Conservation (phyloP, 1,284 basidiomycete species). For the Ceratobasidium sp. region DNA sequence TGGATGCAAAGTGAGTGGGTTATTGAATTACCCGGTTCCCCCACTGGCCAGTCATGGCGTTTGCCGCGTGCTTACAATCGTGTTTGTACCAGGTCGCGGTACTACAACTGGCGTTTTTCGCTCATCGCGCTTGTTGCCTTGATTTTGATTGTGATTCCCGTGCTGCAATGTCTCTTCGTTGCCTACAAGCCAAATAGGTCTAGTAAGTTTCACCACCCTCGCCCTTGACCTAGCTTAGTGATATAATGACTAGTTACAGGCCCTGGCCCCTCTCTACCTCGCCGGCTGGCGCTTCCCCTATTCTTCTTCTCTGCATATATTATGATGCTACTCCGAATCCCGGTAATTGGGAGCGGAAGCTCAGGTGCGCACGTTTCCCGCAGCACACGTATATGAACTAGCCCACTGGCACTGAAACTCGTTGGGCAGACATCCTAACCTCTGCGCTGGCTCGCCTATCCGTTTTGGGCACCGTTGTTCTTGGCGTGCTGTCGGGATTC, state of each 20-base stretch:
- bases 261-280: constrained; percentile 21
- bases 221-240: not conserved
- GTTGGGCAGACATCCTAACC: constrained; percentile 58
- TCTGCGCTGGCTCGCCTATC: constrained; percentile 69
- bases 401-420: not conserved
- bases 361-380: constrained; percentile 22
- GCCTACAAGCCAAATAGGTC: constrained; percentile 44
- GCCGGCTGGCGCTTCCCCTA: constrained; percentile 28
- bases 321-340: constrained; percentile 32
- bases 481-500: constrained; percentile 77
- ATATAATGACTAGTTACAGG: not conserved
- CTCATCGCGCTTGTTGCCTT: constrained; percentile 47
- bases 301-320: constrained; percentile 38
- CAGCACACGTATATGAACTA: too few species aligned
- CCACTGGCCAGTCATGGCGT: not conserved
- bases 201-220: constrained; percentile 20
- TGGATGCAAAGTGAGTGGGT: constrained; percentile 42
- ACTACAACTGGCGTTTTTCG: constrained; percentile 47
- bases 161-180: constrained; percentile 46
- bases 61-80: not conserved
- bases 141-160: constrained; percentile 46
- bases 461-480: constrained; percentile 76
- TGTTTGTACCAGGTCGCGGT: constrained; percentile 37
- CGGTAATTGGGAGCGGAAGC: constrained; percentile 6
- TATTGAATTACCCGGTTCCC: too few species aligned